Evolutionary conservation across 495 filamentous ascomycete genomes (phyloP).

Genomic region (Trichoderma orchidacearum): DNA sequence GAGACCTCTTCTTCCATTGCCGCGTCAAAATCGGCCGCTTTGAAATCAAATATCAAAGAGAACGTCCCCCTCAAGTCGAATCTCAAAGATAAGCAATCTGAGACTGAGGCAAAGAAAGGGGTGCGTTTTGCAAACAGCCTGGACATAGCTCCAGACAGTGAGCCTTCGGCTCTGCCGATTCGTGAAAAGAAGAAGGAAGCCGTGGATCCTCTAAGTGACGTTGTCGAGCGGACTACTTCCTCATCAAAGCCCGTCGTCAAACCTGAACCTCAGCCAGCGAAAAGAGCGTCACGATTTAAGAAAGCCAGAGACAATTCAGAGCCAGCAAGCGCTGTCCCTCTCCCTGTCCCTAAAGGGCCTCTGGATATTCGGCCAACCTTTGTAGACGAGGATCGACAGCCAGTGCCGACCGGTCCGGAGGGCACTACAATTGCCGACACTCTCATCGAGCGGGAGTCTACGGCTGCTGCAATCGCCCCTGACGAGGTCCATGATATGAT

Average conservation of each 20-base stretch:
- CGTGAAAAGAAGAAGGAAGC: slow-evolving; percentile 14
- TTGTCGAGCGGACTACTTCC: slow-evolving; percentile 31
- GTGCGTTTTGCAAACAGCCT: slow-evolving; percentile 64
- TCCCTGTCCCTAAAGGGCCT: slow-evolving; percentile 19
- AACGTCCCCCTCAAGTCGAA: background rate
- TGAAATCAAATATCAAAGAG: background rate
- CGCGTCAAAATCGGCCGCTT: background rate
- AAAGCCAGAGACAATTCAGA: slow-evolving; percentile 12
- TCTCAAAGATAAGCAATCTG: background rate
- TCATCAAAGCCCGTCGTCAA: slow-evolving; percentile 25
- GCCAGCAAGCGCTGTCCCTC: slow-evolving; percentile 7
- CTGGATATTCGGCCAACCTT: slow-evolving; percentile 16
- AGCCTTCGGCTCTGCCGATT: slow-evolving; percentile 7
- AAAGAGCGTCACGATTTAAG: slow-evolving; percentile 35
- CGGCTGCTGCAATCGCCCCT: slow-evolving; percentile 33
- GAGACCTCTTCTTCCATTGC: slow-evolving; percentile 1
- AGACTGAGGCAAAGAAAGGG: slow-evolving; percentile 42
- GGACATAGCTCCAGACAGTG: slow-evolving; percentile 44
- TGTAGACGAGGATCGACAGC: slow-evolving; percentile 2
- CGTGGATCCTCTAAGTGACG: slow-evolving; percentile 27
- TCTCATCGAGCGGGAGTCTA: slow-evolving; percentile 46
- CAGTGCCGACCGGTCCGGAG: slow-evolving; percentile 36
- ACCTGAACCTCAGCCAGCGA: slow-evolving; percentile 7
- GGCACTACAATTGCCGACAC: slow-evolving; percentile 41
- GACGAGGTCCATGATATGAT: slow-evolving; percentile 64